Evolutionary conservation across 257 asterid genomes (phyloP).

Genomic region (Primulina eburnea): DNA sequence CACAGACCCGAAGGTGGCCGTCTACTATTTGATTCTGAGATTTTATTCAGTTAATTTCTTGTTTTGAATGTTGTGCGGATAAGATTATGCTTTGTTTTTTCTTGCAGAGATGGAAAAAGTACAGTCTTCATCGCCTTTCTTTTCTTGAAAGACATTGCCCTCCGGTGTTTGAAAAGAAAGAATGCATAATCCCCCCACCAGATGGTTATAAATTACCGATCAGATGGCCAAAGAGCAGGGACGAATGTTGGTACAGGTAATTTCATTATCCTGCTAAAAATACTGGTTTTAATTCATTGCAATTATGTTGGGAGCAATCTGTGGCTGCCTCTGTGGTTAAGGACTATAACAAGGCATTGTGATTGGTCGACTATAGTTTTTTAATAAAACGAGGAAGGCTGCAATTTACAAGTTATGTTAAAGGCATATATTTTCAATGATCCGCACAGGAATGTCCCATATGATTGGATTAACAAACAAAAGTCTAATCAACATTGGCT

Average conservation of each 20-base stretch:
- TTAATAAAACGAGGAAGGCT: background rate
- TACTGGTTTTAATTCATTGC: background rate
- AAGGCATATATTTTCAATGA: background rate
- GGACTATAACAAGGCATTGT: too few species aligned
- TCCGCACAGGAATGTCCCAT: slow-evolving; percentile 79
- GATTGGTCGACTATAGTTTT: background rate
- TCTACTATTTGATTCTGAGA: background rate
- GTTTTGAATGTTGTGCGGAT: background rate
- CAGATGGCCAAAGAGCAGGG: slow-evolving; percentile 83
- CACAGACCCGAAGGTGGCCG: slow-evolving; percentile 93
- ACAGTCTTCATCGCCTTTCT: slow-evolving; percentile 53
- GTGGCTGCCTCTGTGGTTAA: too few species aligned
- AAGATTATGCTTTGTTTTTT: slow-evolving; percentile 13
- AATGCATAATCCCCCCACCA: slow-evolving; percentile 80
- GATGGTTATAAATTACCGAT: slow-evolving; percentile 70
- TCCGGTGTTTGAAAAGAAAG: slow-evolving; percentile 66
- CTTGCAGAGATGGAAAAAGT: slow-evolving; percentile 73
- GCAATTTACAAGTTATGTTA: background rate
- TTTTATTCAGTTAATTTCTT: too few species aligned
- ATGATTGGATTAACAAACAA: slow-evolving; percentile 89
- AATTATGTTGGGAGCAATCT: background rate
- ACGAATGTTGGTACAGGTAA: slow-evolving; percentile 90
- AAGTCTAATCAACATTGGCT: slow-evolving; percentile 97
- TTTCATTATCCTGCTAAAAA: background rate
- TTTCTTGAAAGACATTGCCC: slow-evolving; percentile 90